Evolutionary conservation across 2,329 filamentous ascomycete species (phyloP).

Genomic region (Metarhizium robertsii): DNA sequence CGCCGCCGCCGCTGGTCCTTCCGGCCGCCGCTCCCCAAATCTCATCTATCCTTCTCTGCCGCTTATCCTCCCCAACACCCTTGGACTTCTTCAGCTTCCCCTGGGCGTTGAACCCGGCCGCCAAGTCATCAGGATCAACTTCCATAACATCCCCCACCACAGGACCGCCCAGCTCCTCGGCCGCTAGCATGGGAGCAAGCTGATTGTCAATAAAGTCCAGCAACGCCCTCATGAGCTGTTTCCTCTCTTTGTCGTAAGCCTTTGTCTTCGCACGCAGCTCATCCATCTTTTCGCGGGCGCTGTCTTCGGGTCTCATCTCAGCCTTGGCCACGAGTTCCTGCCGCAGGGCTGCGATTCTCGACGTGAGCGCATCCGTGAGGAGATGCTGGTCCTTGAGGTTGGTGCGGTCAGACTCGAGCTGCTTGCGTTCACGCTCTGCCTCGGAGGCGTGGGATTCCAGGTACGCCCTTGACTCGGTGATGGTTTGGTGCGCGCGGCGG

Average conservation of each 20-base stretch:
- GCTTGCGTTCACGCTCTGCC: conserved; percentile 33
- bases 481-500: conserved; percentile 54
- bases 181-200: conserved; percentile 67
- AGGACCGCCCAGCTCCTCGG: conserved; percentile 75
- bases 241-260: conserved; percentile 51
- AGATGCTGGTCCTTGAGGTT: conserved; percentile 45
- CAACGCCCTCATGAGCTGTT: conserved; percentile 52
- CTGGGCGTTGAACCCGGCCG: conserved; percentile 50
- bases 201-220: conserved; percentile 62
- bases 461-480: conserved; percentile 54
- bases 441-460: conserved; percentile 35
- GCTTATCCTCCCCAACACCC: conserved; percentile 32
- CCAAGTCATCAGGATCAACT: conserved; percentile 49
- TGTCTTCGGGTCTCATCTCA: conserved; percentile 49
- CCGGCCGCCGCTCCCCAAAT: conserved; percentile 41
- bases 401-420: conserved; percentile 40
- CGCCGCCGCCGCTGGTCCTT: conserved; percentile 10
- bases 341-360: conserved; percentile 50
- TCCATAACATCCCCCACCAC: conserved; percentile 68
- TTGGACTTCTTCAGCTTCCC: conserved; percentile 45
- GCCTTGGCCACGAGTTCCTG: conserved; percentile 46
- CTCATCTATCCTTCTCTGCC: conserved; percentile 53
- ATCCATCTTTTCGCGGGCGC: conserved; percentile 52
- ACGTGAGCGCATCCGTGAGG: conserved; percentile 42
- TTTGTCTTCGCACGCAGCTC: conserved; percentile 51